A percentile compares a stretch with the other conserved stretches of the same genome.
These are phyloP conservation scores for Colletotrichum sp. DNA, from an alignment of 2,329 filamentous ascomycete species.

Conservation along the genomic window DNA sequence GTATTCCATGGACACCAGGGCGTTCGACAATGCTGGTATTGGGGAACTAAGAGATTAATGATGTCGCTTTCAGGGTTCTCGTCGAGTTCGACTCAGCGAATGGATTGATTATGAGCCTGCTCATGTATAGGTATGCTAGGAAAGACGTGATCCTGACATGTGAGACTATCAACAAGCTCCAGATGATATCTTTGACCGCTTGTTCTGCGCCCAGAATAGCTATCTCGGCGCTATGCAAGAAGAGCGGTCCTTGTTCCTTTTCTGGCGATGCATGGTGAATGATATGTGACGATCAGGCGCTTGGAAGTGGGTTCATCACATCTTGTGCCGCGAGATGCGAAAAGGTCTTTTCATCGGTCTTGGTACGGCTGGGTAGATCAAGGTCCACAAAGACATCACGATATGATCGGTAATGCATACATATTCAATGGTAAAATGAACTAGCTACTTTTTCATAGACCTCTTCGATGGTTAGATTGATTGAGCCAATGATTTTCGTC, in stretches of 20 bases:
- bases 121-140: not conserved
- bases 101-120: not conserved
- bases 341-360: not conserved
- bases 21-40: not conserved
- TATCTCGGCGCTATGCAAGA: not conserved
- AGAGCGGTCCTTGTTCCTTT: not conserved
- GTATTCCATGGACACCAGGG: not conserved
- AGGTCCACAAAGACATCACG: not conserved
- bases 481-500: not conserved
- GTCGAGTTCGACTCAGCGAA: not conserved
- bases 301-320: not conserved
- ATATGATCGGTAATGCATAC: not conserved
- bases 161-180: not conserved
- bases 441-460: not conserved
- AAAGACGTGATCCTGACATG: not conserved
- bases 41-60: not conserved
- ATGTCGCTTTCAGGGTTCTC: not conserved
- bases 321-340: not conserved
- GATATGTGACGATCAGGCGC: not conserved
- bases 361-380: not conserved
- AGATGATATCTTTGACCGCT: not conserved
- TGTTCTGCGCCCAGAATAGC: not conserved
- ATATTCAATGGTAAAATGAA: no score
- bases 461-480: not conserved
- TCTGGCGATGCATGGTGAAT: not conserved